These are phyloP conservation scores for Hericium erinaceus DNA, from an alignment of 768 basidiomycete species.

Conservation along the genomic window DNA sequence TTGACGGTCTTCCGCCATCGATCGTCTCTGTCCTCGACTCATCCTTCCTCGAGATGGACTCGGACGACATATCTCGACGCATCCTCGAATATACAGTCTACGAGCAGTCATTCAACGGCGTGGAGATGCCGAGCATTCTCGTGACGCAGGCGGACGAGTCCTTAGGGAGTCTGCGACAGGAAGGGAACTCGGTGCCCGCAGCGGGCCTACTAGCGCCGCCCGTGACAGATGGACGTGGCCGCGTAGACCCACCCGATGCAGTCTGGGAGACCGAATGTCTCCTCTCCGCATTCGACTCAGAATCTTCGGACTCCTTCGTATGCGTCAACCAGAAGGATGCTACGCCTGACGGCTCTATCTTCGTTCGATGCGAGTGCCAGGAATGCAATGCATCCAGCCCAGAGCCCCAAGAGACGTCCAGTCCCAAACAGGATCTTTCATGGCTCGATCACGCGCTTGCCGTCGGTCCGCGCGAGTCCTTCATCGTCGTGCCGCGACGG, in stretches of 20 bases:
- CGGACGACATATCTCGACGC: neutral
- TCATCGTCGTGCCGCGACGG: neutral
- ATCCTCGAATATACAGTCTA: neutral
- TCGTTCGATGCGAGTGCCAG: neutral
- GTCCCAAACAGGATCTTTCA: neutral
- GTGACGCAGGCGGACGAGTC: constrained; percentile 1
- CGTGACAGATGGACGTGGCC: neutral
- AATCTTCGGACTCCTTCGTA: neutral
- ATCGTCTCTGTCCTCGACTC: neutral
- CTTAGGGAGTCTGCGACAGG: neutral
- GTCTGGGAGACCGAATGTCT: neutral
- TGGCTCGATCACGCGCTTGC: neutral
- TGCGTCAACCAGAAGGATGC: neutral
- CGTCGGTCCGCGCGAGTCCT: neutral
- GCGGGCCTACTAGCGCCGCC: neutral
- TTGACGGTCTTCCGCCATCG: neutral
- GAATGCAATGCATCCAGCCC: neutral
- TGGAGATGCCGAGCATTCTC: neutral
- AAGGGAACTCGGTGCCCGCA: neutral
- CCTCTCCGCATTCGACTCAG: neutral
- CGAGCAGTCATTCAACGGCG: neutral
- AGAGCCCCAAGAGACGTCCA: neutral
- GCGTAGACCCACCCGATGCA: neutral
- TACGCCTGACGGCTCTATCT: neutral
- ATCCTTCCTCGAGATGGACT: neutral